Evolutionary conservation across 2,329 filamentous ascomycete species (phyloP).

Genomic region (Aspergillus felis): DNA sequence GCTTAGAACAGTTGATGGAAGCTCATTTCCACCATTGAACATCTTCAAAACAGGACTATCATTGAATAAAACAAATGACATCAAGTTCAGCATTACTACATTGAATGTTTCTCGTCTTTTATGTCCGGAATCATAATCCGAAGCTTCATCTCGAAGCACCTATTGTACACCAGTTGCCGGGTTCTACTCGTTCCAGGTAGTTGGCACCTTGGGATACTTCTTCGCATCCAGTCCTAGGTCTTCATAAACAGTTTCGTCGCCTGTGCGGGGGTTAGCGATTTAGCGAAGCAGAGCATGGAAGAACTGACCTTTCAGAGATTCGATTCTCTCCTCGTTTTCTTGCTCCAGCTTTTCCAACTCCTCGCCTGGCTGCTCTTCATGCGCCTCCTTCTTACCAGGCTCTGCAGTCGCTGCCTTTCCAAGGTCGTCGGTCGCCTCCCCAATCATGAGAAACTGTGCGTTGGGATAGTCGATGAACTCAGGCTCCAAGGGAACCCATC

Average conservation of each 20-base stretch:
- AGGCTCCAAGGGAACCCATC: conserved; percentile 72
- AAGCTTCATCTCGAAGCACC: neutral
- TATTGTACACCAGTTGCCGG: neutral
- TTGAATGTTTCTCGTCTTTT: neutral
- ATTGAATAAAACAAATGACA: too few species aligned
- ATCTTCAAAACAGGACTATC: too few species aligned
- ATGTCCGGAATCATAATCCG: neutral
- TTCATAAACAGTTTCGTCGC: conserved; percentile 58
- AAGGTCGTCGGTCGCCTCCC: conserved; percentile 44
- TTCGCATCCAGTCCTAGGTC: conserved; percentile 57
- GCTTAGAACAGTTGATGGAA: too few species aligned
- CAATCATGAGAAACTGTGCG: conserved; percentile 74
- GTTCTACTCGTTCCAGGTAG: conserved; percentile 50
- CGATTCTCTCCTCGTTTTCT: conserved; percentile 67
- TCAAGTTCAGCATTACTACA: neutral
- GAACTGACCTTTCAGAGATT: conserved; percentile 50
- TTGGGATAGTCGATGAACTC: conserved; percentile 71
- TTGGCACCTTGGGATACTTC: conserved; percentile 61
- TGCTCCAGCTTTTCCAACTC: conserved; percentile 71
- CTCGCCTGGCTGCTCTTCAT: conserved; percentile 62
- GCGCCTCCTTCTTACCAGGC: conserved; percentile 44
- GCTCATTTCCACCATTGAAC: too few species aligned
- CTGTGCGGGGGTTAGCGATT: conserved; percentile 27
- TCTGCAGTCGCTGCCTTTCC: conserved; percentile 35
- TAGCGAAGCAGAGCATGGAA: neutral